Base-by-base conservation (phyloP, 805 yeast species). In the Aciculoconidium aculeatum region DNA sequence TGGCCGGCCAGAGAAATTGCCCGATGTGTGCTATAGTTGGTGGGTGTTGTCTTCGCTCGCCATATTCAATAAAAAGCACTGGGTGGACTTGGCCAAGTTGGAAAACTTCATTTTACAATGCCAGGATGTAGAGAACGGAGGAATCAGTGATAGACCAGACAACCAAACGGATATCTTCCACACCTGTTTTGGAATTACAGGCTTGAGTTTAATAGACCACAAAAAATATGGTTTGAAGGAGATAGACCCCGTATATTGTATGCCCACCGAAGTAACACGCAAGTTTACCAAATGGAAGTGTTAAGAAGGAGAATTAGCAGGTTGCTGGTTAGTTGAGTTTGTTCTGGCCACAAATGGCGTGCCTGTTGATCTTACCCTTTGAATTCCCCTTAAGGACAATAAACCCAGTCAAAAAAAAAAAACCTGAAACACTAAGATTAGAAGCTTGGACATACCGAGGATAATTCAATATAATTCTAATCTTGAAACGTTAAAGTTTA, bases 1-100 rank as follows among this genome's bases (percentile, higher is more conserved):
- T 49, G 99, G 99, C 1, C 70, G 99, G 28, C 96, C 97, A 0
- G 95, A 92, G 35, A 92, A 92, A 51, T 59, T 86, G 11, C 95
- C 97, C 0, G 99, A 92, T 55, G 95, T 85, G n/a, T 92, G 99
- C 51, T 92, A 92, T 52, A 78, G 92, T 44, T 92, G 96, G 95
- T 92, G 99, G 99, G 94, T 87, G 7, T 53, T 87, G 13, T 80
- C 94, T 2, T 70, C 86, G 3, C 56, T 88, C 34, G 70, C 81
- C 0, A 77, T 85, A 20, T 62, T 90, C 12, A 72, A 61, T 0
- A 76, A 72, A 37, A 52, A 77, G 11, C 72, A 82, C 40, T 87
- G 95, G 87, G 80, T 92, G n/a, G 80, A 85, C 47, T 65, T 63
- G 16, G 67, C 58, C 4, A 75, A 70, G 42, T 59, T 92, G 33